phyloP scores from a whole-genome alignment of 495 filamentous ascomycete species.

The Hypoxylon subgilvum region DNA sequence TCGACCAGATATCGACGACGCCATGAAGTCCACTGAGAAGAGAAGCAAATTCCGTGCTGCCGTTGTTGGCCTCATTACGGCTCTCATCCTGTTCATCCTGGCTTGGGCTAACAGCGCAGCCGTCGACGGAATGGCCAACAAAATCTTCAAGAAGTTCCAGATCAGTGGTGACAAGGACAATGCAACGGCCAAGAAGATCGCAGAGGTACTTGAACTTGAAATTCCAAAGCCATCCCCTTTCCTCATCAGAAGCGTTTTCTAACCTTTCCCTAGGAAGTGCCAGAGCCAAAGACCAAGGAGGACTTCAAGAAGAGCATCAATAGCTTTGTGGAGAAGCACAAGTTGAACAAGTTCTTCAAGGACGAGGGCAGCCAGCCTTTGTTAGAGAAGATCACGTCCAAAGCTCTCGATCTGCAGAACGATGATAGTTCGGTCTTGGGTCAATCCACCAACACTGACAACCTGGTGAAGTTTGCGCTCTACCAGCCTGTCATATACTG shows the following conservation, averaged over 20 bases:
- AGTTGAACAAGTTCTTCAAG: slow-evolving; percentile 24
- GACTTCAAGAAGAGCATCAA: slow-evolving; percentile 26
- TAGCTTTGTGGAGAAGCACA: slow-evolving; percentile 15
- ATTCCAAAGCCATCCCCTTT: neutral
- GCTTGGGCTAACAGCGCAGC: slow-evolving; percentile 11
- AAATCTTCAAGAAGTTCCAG: slow-evolving; percentile 17
- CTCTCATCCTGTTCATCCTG: slow-evolving; percentile 21
- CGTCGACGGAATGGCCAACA: neutral
- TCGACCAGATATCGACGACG: slow-evolving; percentile 10
- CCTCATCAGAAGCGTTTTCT: neutral
- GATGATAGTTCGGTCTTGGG: slow-evolving; percentile 7
- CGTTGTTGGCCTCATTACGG: slow-evolving; percentile 9
- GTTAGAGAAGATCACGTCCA: slow-evolving; percentile 16
- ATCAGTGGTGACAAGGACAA: slow-evolving; percentile 10
- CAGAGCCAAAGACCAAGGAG: slow-evolving; percentile 18
- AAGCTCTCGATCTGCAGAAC: slow-evolving; percentile 24
- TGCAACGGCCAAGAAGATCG: neutral
- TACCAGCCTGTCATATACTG: slow-evolving; percentile 33
- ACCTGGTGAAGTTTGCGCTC: slow-evolving; percentile 24
- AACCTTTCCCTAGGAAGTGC: slow-evolving; percentile 5
- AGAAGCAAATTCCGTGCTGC: neutral
- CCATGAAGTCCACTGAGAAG: slow-evolving; percentile 1
- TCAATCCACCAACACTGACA: slow-evolving; percentile 15
- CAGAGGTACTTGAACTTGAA: slow-evolving; percentile 3
- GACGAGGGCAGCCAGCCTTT: slow-evolving; percentile 4